A percentile compares a stretch with the other conserved stretches of the same genome.
Conservation (phyloP, 2,329 filamentous ascomycete genomes). For the Coniochaeta sp. region DNA sequence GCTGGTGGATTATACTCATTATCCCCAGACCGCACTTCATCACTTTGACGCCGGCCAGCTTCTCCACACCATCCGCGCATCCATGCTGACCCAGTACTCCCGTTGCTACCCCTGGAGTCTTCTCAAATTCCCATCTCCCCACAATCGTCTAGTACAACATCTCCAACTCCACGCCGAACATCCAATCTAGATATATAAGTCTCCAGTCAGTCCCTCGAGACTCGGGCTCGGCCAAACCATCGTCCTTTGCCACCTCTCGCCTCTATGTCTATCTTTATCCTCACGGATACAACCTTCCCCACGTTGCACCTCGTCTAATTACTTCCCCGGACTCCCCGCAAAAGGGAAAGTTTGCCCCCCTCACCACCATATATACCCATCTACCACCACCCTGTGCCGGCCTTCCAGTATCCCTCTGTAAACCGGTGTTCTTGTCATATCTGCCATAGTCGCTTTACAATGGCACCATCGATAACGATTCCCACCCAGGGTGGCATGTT, state of each 20-base stretch:
- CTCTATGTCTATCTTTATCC: conserved; percentile 14
- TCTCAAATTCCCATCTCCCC: conserved; percentile 19
- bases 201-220: conserved; percentile 21
- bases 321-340: conserved; percentile 13
- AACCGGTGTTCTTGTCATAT: conserved; percentile 13
- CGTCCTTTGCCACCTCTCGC: conserved; percentile 10
- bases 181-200: conserved; percentile 31
- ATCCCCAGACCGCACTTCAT: conserved; percentile 4
- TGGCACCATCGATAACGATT: conserved; percentile 38
- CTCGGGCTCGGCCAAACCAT: conserved; percentile 16
- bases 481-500: conserved; percentile 44
- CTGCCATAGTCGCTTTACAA: conserved; percentile 15
- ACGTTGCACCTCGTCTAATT: conserved; percentile 7
- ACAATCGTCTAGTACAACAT: conserved; percentile 19
- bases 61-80: conserved; percentile 16
- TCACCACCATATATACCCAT: conserved; percentile 4
- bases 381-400: conserved; percentile 2
- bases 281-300: conserved; percentile 3
- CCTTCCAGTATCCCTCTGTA: conserved; percentile 13
- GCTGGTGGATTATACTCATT: conserved; percentile 5
- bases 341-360: conserved; percentile 3
- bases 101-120: conserved; percentile 8
- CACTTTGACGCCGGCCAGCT: conserved; percentile 12
- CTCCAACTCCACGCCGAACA: conserved; percentile 20
- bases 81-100: conserved; percentile 2